Percentiles rank a stretch among this genome's conserved stretches.
Evolutionary conservation across 179 eudicot species (phyloP).

Genomic region (Nepenthes alata): DNA sequence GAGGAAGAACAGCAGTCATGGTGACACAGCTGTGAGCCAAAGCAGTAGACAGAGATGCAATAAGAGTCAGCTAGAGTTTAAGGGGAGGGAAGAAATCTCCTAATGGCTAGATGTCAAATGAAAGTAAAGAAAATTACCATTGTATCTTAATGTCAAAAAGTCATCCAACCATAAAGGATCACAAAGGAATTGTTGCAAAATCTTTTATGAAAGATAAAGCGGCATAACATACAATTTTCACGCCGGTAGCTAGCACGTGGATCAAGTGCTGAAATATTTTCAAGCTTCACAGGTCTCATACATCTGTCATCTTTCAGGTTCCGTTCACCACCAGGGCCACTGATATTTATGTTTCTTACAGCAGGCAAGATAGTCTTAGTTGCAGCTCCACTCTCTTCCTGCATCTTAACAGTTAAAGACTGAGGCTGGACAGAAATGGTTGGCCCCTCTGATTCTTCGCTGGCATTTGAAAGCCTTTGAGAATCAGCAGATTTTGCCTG

Average conservation of each 20-base stretch:
- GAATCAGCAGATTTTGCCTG: slow-evolving; percentile 47
- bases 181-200: not conserved
- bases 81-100: no score
- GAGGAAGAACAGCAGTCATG: no score
- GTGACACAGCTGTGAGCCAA: no score
- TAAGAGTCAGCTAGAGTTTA: no score
- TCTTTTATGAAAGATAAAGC: not conserved
- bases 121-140: no score
- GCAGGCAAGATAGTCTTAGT: slow-evolving; percentile 32
- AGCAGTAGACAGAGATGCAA: no score
- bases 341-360: slow-evolving; percentile 30
- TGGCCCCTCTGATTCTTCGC: slow-evolving; percentile 56
- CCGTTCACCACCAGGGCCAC: slow-evolving; percentile 32
- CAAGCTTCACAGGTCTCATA: slow-evolving; percentile 31
- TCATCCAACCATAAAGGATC: no score
- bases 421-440: slow-evolving; percentile 30
- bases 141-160: not conserved
- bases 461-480: slow-evolving; percentile 34
- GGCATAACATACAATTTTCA: slow-evolving; percentile 51
- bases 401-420: slow-evolving; percentile 24
- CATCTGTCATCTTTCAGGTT: slow-evolving; percentile 42
- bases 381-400: slow-evolving; percentile 28
- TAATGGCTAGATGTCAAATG: no score
- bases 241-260: slow-evolving; percentile 33
- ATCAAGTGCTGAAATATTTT: slow-evolving; percentile 34